phyloP scores from a whole-genome alignment of 768 basidiomycete genomes.

The Steccherinum ochraceum region DNA sequence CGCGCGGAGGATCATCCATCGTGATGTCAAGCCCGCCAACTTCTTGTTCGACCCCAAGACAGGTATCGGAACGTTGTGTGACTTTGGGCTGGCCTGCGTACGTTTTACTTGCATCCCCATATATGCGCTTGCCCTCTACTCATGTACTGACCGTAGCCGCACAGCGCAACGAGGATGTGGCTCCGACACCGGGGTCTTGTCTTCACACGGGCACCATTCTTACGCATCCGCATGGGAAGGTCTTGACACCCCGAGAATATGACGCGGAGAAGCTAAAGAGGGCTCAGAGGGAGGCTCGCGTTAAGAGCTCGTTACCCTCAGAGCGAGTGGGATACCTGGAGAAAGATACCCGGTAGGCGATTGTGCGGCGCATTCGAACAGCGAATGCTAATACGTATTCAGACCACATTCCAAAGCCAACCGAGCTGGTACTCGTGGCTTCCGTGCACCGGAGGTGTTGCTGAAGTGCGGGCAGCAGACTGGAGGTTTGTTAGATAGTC shows the following conservation, averaged over 20 bases:
- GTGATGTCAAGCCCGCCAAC: conserved; percentile 97
- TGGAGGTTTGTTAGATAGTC: conserved; percentile 84
- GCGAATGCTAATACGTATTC: conserved; percentile 1
- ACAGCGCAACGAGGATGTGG: conserved; percentile 49
- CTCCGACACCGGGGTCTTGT: conserved; percentile 47
- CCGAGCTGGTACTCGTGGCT: conserved; percentile 93
- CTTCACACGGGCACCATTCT: conserved; percentile 67
- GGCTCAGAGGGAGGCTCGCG: conserved; percentile 54
- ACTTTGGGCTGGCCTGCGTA: conserved; percentile 94
- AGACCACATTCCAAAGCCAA: conserved; percentile 89
- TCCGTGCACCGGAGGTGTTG: conserved; percentile 93
- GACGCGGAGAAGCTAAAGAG: conserved; percentile 45
- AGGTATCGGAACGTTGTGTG: conserved; percentile 81
- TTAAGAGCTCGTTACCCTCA: conserved; percentile 43
- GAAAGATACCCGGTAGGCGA: conserved; percentile 60
- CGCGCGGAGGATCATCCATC: conserved; percentile 81
- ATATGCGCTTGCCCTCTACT: not conserved
- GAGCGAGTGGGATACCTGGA: conserved; percentile 76
- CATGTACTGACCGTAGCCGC: not conserved
- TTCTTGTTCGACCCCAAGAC: conserved; percentile 88
- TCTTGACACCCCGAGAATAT: conserved; percentile 37
- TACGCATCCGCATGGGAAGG: conserved; percentile 64
- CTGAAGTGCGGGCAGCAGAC: conserved; percentile 92
- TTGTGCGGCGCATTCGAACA: too few relatives aligned
- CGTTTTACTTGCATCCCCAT: conserved; percentile 23